Evolutionary conservation across 306 rosid species (phyloP).

Genomic region (Gastrolobium villosum): DNA sequence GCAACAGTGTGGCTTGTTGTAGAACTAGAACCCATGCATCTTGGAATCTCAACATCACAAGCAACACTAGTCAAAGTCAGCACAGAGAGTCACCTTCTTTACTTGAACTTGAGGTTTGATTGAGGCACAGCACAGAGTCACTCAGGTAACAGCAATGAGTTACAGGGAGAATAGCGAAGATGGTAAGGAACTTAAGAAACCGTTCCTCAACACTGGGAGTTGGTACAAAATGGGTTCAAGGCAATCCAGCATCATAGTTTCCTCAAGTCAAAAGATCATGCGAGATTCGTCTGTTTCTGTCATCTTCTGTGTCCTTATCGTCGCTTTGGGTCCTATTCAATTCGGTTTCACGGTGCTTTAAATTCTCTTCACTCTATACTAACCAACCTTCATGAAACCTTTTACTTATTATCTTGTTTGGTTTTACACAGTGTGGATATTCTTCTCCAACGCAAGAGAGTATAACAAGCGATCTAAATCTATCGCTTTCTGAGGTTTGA

Average conservation of each 20-base stretch:
- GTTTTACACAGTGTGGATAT: conserved; percentile 69
- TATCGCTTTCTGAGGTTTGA: conserved; percentile 78
- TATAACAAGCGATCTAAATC: conserved; percentile 68
- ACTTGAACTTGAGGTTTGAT: not conserved
- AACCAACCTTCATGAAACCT: not conserved
- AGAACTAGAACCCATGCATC: no score
- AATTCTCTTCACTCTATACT: not conserved
- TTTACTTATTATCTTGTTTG: not conserved
- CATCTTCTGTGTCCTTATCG: conserved; percentile 81
- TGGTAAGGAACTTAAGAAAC: conserved; percentile 72
- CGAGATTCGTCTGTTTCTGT: conserved; percentile 82
- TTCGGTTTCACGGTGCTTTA: conserved; percentile 77
- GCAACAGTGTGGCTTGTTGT: no score
- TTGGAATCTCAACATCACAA: no score
- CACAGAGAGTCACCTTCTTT: not conserved
- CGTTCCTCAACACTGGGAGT: conserved; percentile 86
- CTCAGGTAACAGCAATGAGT: conserved; percentile 51
- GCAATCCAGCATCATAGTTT: conserved; percentile 69
- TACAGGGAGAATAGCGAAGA: conserved; percentile 70
- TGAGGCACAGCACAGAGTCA: not conserved
- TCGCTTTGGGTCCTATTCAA: conserved; percentile 87
- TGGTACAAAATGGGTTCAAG: conserved; percentile 89
- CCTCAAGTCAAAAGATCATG: conserved; percentile 60
- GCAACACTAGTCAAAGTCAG: no score
- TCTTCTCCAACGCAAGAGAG: conserved; percentile 83